Percentiles rank a stretch among this genome's conserved stretches.
These are phyloP conservation scores for Vaccinium darrowii DNA, from an alignment of 148 eudicot genomes.

Conservation along the genomic window DNA sequence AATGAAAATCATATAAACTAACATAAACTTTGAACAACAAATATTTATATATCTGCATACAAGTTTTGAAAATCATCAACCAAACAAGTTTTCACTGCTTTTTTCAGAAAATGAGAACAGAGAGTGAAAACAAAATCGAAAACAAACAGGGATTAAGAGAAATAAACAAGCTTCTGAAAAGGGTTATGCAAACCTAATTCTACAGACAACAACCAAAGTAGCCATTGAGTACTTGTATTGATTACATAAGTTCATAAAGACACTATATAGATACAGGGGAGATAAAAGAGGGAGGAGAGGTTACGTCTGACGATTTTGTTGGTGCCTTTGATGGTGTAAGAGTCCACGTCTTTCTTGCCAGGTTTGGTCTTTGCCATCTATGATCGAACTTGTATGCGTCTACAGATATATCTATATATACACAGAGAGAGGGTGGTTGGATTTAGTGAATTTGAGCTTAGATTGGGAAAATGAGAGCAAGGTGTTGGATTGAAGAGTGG, in stretches of 20 bases:
- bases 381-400: background rate
- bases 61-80: background rate
- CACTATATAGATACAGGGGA: background rate
- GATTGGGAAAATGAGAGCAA: background rate
- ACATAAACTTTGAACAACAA: background rate
- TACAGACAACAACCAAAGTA: background rate
- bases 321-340: constrained; percentile 45
- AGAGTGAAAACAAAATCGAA: background rate
- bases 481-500: background rate
- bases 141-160: background rate
- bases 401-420: background rate
- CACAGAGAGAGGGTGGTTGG: background rate
- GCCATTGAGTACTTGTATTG: background rate
- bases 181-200: background rate
- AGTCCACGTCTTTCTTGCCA: constrained; percentile 40
- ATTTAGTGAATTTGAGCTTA: constrained; percentile 6
- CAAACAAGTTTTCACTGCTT: background rate
- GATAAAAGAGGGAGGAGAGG: background rate
- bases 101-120: background rate
- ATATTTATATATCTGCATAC: background rate
- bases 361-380: constrained; percentile 48
- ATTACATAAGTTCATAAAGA: background rate
- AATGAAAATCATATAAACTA: background rate
- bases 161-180: background rate
- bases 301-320: constrained; percentile 43